phyloP scores from a whole-genome alignment of 768 basidiomycete genomes.

The Russula brevipes region DNA sequence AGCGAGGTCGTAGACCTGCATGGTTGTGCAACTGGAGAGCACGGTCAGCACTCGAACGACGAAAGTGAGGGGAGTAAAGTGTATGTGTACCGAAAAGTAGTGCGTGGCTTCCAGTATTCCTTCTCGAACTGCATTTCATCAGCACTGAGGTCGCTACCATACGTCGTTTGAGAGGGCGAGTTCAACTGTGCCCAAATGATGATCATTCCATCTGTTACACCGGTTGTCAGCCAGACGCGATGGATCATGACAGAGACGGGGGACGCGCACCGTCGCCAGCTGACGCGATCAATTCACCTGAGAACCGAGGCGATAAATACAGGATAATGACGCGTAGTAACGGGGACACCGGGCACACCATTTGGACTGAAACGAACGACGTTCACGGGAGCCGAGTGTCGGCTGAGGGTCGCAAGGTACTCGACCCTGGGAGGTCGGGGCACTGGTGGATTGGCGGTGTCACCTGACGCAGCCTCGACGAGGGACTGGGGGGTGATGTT shows the following conservation, averaged over 20 bases:
- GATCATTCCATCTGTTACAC: constrained; percentile 81
- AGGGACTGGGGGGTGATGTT: constrained; percentile 71
- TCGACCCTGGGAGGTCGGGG: constrained; percentile 82
- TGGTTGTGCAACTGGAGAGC: constrained; percentile 68
- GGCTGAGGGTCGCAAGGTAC: constrained; percentile 88
- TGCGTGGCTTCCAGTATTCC: constrained; percentile 91
- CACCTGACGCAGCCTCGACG: constrained; percentile 37
- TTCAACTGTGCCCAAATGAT: constrained; percentile 90
- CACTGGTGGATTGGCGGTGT: constrained; percentile 32
- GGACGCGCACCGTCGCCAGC: constrained; percentile 84
- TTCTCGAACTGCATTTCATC: constrained; percentile 88
- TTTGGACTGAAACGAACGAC: constrained; percentile 95
- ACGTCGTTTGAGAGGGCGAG: constrained; percentile 61
- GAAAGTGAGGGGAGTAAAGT: constrained; percentile 1
- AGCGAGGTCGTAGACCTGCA: constrained; percentile 96
- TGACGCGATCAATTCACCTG: constrained; percentile 89
- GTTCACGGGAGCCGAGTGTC: constrained; percentile 93
- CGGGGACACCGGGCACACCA: constrained; percentile 44
- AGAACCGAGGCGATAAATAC: constrained; percentile 3
- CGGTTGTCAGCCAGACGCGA: constrained; percentile 2
- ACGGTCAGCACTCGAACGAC: background rate
- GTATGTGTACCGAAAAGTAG: constrained; percentile 68
- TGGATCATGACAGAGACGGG: constrained; percentile 7
- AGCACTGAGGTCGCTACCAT: constrained; percentile 73
- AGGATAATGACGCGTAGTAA: constrained; percentile 2